Conservation (phyloP, 352 stramenopile genomes). For the Halophytophthora polymorphica region DNA sequence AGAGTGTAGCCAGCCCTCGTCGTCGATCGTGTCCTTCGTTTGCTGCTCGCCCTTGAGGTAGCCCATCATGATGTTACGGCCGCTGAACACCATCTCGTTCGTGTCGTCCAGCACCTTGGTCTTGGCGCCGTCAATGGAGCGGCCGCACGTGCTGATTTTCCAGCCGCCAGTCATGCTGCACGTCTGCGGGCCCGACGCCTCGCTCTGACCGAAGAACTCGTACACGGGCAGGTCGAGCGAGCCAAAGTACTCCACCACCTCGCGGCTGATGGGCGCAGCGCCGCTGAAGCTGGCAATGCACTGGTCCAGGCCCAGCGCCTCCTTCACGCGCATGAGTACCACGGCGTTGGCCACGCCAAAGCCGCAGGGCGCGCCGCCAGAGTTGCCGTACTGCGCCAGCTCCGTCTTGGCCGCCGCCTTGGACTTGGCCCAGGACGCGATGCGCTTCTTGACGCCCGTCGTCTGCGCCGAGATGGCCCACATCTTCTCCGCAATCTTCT, state of each 20-base stretch:
- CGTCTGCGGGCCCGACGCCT: slow-evolving; percentile 85
- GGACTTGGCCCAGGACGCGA: slow-evolving; percentile 89
- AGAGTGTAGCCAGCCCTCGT: slow-evolving; percentile 91
- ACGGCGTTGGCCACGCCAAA: slow-evolving; percentile 88
- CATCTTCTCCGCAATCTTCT: slow-evolving; percentile 93
- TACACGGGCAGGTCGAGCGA: slow-evolving; percentile 93
- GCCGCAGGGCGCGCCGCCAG: slow-evolving; percentile 82
- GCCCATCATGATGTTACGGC: slow-evolving; percentile 89
- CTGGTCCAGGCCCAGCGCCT: slow-evolving; percentile 90
- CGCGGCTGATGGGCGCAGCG: slow-evolving; percentile 91
- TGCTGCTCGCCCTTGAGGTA: slow-evolving; percentile 80
- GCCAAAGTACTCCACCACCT: slow-evolving; percentile 94
- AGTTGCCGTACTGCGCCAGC: slow-evolving; percentile 83
- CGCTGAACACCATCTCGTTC: slow-evolving; percentile 73
- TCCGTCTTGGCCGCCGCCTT: slow-evolving; percentile 77
- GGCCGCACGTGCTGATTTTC: slow-evolving; percentile 87
- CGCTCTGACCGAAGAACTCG: slow-evolving; percentile 93
- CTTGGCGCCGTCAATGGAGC: slow-evolving; percentile 66
- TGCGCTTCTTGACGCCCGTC: slow-evolving; percentile 90
- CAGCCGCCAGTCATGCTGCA: slow-evolving; percentile 76
- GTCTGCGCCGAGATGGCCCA: slow-evolving; percentile 80
- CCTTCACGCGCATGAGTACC: slow-evolving; percentile 85
- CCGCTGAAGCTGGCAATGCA: slow-evolving; percentile 70
- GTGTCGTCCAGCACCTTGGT: slow-evolving; percentile 58
- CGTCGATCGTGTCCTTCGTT: slow-evolving; percentile 90